Evolutionary conservation across 257 asterid species (phyloP).

Genomic region (Ballota nigra): DNA sequence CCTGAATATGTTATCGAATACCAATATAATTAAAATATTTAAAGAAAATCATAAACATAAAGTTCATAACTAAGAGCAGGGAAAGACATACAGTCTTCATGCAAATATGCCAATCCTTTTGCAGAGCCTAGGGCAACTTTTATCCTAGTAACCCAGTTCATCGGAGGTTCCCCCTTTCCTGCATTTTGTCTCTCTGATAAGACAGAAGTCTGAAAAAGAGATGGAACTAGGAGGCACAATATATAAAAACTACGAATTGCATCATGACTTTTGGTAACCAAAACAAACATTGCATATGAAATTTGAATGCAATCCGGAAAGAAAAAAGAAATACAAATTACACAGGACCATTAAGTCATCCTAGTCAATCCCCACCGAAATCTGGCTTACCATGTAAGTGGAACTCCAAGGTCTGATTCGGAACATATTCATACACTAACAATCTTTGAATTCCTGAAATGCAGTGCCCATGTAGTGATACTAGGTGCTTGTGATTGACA

Average conservation of each 20-base stretch:
- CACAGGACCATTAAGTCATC: neutral
- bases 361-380: neutral
- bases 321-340: neutral
- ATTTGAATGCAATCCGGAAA: neutral
- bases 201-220: constrained; percentile 13
- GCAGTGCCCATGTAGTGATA: constrained; percentile 76
- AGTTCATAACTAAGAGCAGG: constrained; percentile 21
- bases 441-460: constrained; percentile 74
- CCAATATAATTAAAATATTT: constrained; percentile 9
- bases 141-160: constrained; percentile 75
- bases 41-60: constrained; percentile 9
- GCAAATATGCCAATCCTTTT: constrained; percentile 79
- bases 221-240: constrained; percentile 18
- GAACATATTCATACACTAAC: constrained; percentile 78
- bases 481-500: constrained; percentile 72
- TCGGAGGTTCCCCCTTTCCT: constrained; percentile 56
- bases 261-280: constrained; percentile 14
- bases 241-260: neutral
- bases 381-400: constrained; percentile 76
- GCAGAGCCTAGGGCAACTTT: constrained; percentile 84
- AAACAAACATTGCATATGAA: neutral
- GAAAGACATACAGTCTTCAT: constrained; percentile 74
- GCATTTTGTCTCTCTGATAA: constrained; percentile 34
- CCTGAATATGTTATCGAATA: constrained; percentile 47
- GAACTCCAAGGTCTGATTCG: constrained; percentile 74